Evolutionary conservation across 345 rosid species (phyloP), one percentile per base, ranked within the genome.

Genomic region (Bretschneidera sinensis): DNA sequence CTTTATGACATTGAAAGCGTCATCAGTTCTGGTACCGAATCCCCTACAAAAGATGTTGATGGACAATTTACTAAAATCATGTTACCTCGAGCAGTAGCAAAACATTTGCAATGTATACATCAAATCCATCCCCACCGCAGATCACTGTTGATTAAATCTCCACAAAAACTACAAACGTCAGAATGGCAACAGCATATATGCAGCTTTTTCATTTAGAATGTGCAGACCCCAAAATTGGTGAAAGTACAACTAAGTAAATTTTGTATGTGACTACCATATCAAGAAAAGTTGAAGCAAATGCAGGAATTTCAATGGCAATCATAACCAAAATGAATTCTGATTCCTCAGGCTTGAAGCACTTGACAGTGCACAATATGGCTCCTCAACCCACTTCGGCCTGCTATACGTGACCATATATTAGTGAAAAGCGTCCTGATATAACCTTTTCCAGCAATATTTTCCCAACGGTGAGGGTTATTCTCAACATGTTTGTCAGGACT

Each of bases 301-400:
- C 64, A 43, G 20, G 45, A 59, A 59, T 49, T 19, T 55, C 52
- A 55, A 25, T 24, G 45, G 33, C 53, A 59, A 66, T 61, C 58
- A 50, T 33, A 52, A 57, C 43, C 55, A 58, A 60, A 54, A 54
- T 57, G 39, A 54, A 47, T 35, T 55, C 43, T 55, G n/a, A 19
- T 24, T 51, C 65, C 71, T 87, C 86, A 92, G 50, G 87, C 96
- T 85, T 87, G 96, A 74, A 92, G 97, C 62, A 92, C 94, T 73
- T 89, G 98, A 56, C 97, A 89, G 65, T 92, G 98, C 66, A 89
- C 86, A 22, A 92, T 89, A 63, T 92, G 97, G 74, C 89, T 85
- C 73, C 75, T 92, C 66, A 84, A 65, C 33, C 89, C 79, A 54
- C 89, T 87, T 74, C 98, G 81, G 23, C 98, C 98, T n/a, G 98